Evolutionary conservation across 2,329 filamentous ascomycete genomes (phyloP), one percentile per base, ranked within the genome.

Genomic region (Xylariaceae sp.): DNA sequence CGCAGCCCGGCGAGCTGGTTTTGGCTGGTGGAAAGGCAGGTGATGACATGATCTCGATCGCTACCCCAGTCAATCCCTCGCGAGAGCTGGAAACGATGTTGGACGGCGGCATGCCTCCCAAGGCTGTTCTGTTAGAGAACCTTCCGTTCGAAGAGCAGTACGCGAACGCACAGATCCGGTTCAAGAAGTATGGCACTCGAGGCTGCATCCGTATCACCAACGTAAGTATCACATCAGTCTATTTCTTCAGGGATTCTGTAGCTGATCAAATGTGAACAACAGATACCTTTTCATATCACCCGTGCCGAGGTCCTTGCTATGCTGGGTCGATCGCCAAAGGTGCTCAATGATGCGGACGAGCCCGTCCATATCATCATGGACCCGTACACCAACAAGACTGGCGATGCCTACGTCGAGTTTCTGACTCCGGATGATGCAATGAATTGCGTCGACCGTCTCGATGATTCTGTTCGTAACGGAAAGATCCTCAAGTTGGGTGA

Each of bases 401-500:
- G 66, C 34, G 69, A 73, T 30, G 66, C 64, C 19, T 73, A 61
- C 47, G 63, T 71, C 38, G 70, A 73, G 50, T 67, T 72, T 35
- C 46, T 62, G 4, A 64, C 54, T 9, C 4, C 4, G 33, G 15
- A 17, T 12, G 33, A 35, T n/a, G 33, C 33, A 4, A 8, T 9
- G 41, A 68, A 65, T 37, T 71, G 73, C 2, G 73, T 81, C 0
- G 67, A 73, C 19, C 67, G 68, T 26, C 70, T 75, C 42, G 64
- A 71, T 19, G 52, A 26, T 7, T 38, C 37, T 15, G 33, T 42
- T 2, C 37, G 44, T 2, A 42, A 37, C 7, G 50, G 51, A 3
- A 69, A 74, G 3, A 57, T 64, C 18, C 64, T 64, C 34, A 74
- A 74, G 19, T 65, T 85, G 4, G 79, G 79, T 0, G 71, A 75